These are phyloP conservation scores for Setaria italica DNA, from an alignment of 202 grass and related monocot species.

Conservation along the genomic window DNA sequence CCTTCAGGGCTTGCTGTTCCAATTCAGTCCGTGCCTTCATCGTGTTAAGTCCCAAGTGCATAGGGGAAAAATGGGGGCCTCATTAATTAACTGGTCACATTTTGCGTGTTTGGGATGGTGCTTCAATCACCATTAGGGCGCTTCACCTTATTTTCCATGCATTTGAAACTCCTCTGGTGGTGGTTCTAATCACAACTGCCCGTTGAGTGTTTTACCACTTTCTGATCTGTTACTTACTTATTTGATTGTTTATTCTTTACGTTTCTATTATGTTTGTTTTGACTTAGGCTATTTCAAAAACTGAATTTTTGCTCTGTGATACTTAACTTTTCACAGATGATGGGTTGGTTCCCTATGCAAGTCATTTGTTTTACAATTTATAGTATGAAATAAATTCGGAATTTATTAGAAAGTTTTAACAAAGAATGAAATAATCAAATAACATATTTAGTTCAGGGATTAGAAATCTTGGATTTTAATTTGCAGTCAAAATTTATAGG, in stretches of 20 bases:
- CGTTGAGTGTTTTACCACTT: not conserved
- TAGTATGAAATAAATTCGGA: not conserved
- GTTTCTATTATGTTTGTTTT: not conserved
- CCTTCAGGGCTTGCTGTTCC: not conserved
- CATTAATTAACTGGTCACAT: not conserved
- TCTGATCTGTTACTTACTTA: constrained; percentile 6
- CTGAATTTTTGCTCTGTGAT: not conserved
- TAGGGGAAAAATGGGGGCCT: not conserved
- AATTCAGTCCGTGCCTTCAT: not conserved
- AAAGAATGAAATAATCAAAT: not conserved
- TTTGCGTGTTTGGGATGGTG: not conserved
- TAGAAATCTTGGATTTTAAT: not conserved
- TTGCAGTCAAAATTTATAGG: not conserved
- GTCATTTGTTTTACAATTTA: not conserved
- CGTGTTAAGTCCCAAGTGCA: not conserved
- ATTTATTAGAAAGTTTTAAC: not conserved
- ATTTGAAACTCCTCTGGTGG: not conserved
- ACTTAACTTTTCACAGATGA: constrained; percentile 1
- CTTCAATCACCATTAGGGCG: not conserved
- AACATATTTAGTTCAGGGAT: not conserved
- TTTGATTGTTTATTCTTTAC: not conserved
- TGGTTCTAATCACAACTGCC: not conserved
- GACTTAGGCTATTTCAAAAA: constrained; percentile 1
- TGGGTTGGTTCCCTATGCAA: not conserved
- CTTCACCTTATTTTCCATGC: constrained; percentile 3